Evolutionary conservation across 192 early-diverging fungal species (phyloP), one percentile per base, ranked within the genome.

Genomic region (Coemansia sp.): DNA sequence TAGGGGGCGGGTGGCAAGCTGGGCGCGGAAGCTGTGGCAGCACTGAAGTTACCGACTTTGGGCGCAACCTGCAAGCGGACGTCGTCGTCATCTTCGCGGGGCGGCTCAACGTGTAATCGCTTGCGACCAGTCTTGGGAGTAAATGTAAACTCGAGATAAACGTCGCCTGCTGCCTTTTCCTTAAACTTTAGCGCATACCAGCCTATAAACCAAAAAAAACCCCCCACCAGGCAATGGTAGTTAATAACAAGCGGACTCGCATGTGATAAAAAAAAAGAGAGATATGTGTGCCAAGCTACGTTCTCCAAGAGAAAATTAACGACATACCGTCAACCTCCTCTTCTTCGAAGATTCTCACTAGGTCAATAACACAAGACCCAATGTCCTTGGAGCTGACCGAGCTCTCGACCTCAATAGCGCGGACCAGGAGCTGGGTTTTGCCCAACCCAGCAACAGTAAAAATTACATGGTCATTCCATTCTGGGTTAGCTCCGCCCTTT

Each of bases 61-160:
- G 79, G 73, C 53, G 69, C 73, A 11, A 68, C 38, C 30, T 35
- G 63, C 8, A 61, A 6, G 9, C 59, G 61, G 66, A 76, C 13
- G 46, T 62, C 11, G 16, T 77, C 67, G 14, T 72, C 68, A 0
- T 76, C 74, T 0, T 77, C 63, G 19, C 37, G 37, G n/a, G 37
- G 59, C 4, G 37, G 59, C 19, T 61, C 59, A 50, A 23, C 60
- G 59, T 46, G 42, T 57, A 53, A 43, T 32, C 57, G 66, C 43
- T 70, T 77, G 61, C 71, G 70, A 26, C 84, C 73, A 30, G 67
- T 76, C 42, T 68, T 76, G 35, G 76, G 80, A 11, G 71, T 82
- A 42, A 64, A 85, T 4, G 80, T 82, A 42, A 85, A 76, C 47
- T 82, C 84, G 42, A 85, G 53, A 55, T 82, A 82, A 6, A 85